These are phyloP conservation scores for Thalassiosira hispida DNA, from an alignment of 352 stramenopile species.

Conservation along the genomic window DNA sequence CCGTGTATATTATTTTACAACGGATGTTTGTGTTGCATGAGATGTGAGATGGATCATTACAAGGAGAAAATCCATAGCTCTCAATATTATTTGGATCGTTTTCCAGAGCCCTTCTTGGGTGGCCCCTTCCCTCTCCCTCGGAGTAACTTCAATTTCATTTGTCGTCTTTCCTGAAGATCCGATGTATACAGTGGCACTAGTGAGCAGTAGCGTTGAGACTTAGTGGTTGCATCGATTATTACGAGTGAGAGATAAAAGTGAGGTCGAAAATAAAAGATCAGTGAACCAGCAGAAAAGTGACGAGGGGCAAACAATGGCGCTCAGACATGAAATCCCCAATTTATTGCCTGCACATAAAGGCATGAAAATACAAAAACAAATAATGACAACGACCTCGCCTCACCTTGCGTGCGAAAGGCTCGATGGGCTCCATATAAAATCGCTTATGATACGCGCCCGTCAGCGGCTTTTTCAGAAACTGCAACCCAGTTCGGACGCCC, in stretches of 20 bases:
- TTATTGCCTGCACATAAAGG: not conserved
- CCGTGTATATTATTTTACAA: no score
- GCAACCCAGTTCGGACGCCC: slow-evolving; percentile 54
- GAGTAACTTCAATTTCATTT: slow-evolving; percentile 65
- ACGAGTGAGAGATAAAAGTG: not conserved
- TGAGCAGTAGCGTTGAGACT: slow-evolving; percentile 27
- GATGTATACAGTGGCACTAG: slow-evolving; percentile 61
- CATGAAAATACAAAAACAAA: not conserved
- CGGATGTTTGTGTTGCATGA: no score
- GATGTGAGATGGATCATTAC: no score
- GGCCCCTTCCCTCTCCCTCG: slow-evolving; percentile 80
- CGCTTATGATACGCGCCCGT: slow-evolving; percentile 63
- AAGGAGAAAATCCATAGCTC: no score
- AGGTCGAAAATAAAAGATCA: slow-evolving; percentile 15
- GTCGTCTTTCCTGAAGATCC: slow-evolving; percentile 70
- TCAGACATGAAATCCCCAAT: no score
- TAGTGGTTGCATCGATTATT: not conserved
- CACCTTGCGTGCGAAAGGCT: slow-evolving; percentile 69
- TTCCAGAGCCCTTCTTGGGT: slow-evolving; percentile 83
- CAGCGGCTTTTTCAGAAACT: slow-evolving; percentile 67
- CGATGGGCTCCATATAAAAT: slow-evolving; percentile 78
- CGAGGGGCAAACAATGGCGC: no score
- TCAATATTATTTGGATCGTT: slow-evolving; percentile 69
- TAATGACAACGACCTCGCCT: slow-evolving; percentile 31
- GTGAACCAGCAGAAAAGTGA: not conserved